phyloP scores from a whole-genome alignment of 1,139 yeast species.

The Candida sp. region DNA sequence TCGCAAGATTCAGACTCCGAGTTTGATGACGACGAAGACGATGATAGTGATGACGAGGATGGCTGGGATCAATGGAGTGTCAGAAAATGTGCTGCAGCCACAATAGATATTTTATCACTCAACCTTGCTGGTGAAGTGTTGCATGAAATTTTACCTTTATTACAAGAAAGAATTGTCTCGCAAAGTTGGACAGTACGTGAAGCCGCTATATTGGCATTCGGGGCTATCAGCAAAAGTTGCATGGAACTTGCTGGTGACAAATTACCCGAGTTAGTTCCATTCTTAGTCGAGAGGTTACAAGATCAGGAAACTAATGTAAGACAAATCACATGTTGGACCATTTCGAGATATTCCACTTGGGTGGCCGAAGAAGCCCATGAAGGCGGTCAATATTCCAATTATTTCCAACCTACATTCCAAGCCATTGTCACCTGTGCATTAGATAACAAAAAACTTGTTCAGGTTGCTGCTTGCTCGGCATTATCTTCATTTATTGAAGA shows the following conservation, averaged over 20 bases:
- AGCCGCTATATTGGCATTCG: conserved; percentile 90
- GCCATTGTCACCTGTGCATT: conserved; percentile 71
- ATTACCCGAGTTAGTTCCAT: conserved; percentile 80
- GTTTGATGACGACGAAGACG: conserved; percentile 50
- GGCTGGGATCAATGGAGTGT: conserved; percentile 81
- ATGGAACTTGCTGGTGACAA: conserved; percentile 67
- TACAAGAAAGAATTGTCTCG: conserved; percentile 68
- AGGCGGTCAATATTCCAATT: conserved; percentile 61
- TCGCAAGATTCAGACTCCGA: conserved; percentile 33
- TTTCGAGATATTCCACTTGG: conserved; percentile 84
- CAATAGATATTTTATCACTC: conserved; percentile 77
- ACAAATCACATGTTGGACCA: conserved; percentile 94
- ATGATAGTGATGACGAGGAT: conserved; percentile 62
- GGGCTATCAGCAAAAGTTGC: conserved; percentile 93
- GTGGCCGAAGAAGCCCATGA: conserved; percentile 62
- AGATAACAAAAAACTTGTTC: conserved; percentile 87
- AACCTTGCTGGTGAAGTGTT: conserved; percentile 68
- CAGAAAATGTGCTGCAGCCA: conserved; percentile 92
- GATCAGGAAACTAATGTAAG: conserved; percentile 85
- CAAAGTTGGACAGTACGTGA: conserved; percentile 87
- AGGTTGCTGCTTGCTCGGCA: conserved; percentile 90
- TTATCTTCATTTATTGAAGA: conserved; percentile 80
- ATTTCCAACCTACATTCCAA: conserved; percentile 75
- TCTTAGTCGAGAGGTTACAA: conserved; percentile 71
- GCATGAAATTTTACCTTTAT: conserved; percentile 64